These are phyloP conservation scores for Peronospora destructor DNA, from an alignment of 352 stramenopile genomes.

Conservation along the genomic window DNA sequence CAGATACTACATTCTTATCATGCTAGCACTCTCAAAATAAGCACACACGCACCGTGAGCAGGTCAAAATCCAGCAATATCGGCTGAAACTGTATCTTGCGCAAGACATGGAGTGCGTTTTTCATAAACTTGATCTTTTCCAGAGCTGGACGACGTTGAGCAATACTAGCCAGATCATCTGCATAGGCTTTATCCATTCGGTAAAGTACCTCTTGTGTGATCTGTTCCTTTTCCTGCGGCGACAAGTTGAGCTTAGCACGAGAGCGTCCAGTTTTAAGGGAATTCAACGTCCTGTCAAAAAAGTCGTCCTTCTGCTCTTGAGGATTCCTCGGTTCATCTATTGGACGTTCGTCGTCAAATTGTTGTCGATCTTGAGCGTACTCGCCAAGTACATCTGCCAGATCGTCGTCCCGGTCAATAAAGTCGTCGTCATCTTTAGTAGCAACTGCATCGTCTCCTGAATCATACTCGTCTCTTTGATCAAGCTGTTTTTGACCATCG, in stretches of 20 bases:
- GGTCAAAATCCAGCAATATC: slow-evolving; percentile 83
- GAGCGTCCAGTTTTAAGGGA: slow-evolving; percentile 76
- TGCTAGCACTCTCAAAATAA: neutral
- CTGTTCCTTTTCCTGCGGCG: slow-evolving; percentile 79
- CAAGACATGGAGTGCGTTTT: slow-evolving; percentile 61
- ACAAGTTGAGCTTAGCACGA: slow-evolving; percentile 72
- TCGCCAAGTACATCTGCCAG: slow-evolving; percentile 75
- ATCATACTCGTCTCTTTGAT: slow-evolving; percentile 71
- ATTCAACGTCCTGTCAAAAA: slow-evolving; percentile 78
- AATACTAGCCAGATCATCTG: slow-evolving; percentile 68
- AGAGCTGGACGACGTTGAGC: slow-evolving; percentile 51
- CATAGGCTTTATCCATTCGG: slow-evolving; percentile 83
- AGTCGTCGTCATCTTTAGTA: slow-evolving; percentile 79
- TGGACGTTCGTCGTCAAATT: slow-evolving; percentile 79
- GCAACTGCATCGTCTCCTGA: slow-evolving; percentile 69
- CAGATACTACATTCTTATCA: too few relatives aligned
- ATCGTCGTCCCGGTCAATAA: slow-evolving; percentile 85
- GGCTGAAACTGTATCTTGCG: slow-evolving; percentile 81
- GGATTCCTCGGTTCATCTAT: slow-evolving; percentile 30
- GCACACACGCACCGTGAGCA: slow-evolving; percentile 54
- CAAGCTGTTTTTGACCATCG: slow-evolving; percentile 14
- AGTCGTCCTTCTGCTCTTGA: slow-evolving; percentile 51
- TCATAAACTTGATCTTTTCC: slow-evolving; percentile 82
- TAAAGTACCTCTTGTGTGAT: slow-evolving; percentile 85
- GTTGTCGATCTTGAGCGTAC: slow-evolving; percentile 67